phyloP scores from a whole-genome alignment of 768 basidiomycete genomes.

The Hericium rajendrae region DNA sequence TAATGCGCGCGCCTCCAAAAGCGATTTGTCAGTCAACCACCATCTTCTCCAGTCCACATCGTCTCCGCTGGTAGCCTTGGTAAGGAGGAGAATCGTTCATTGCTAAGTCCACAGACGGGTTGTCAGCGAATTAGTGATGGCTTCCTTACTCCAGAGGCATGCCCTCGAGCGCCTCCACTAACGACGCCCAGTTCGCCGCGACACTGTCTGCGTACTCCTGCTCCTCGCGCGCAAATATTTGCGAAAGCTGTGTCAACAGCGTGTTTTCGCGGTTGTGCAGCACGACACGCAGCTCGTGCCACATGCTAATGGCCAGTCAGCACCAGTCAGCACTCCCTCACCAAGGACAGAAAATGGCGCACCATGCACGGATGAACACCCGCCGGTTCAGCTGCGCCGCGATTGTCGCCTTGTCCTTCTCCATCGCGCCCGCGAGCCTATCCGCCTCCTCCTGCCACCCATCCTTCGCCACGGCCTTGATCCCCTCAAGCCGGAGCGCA shows the following conservation, averaged over 20 bases:
- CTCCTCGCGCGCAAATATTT: slow-evolving; percentile 68
- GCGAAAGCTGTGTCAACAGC: slow-evolving; percentile 62
- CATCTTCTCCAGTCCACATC: too few species aligned
- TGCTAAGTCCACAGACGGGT: too few species aligned
- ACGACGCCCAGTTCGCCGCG: slow-evolving; percentile 62
- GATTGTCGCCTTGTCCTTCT: slow-evolving; percentile 81
- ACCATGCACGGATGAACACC: slow-evolving; percentile 85
- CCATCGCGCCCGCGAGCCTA: slow-evolving; percentile 56
- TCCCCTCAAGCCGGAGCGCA: slow-evolving; percentile 65
- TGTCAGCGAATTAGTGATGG: too few species aligned
- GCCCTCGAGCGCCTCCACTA: slow-evolving; percentile 57
- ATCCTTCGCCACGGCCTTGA: slow-evolving; percentile 63
- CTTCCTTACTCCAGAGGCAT: slow-evolving; percentile 79
- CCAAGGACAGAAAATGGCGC: slow-evolving; percentile 15
- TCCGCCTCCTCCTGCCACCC: slow-evolving; percentile 86
- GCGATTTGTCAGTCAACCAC: too few species aligned
- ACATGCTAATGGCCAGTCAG: slow-evolving; percentile 49
- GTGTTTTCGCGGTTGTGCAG: slow-evolving; percentile 86
- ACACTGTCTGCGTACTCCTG: slow-evolving; percentile 55
- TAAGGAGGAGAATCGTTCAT: too few species aligned
- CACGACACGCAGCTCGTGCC: slow-evolving; percentile 92
- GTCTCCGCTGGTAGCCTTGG: too few species aligned
- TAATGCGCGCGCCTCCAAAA: too few species aligned
- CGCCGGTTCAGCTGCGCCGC: slow-evolving; percentile 64
- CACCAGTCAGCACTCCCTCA: not conserved